Base-by-base conservation (phyloP, 306 rosid species). In the Parietaria judaica region DNA sequence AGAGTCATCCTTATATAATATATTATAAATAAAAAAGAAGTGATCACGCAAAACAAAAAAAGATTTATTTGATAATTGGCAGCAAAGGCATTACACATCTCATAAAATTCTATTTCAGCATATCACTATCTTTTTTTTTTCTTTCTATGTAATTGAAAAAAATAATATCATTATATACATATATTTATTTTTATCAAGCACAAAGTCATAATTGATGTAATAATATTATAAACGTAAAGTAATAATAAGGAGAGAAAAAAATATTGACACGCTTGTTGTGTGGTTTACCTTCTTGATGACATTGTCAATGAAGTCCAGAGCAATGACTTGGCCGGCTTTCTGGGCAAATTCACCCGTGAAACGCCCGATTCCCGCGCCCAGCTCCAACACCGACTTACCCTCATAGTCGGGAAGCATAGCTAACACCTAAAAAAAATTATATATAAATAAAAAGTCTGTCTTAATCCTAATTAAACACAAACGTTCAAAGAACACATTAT, bases 291-390 rank as follows among this genome's bases (percentile, higher is more conserved):
- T 88, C 78, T 84, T 88, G 44, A 92, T 82, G 62, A 89, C 96
- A 71, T 78, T 80, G 8, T 92, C 87, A 64, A 92, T 92, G 80
- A 92, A 92, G 76, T 92, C 99, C 56, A 92, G 61, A 43, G 96
- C 95, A 69, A 88, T 58, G 71, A 92, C 71, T 59, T 88, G 96
- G 73, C 81, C 90, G 56, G 96, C 90, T 61, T 82, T 86, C 61
- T 72, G 77, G 52, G 96, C 96, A 65, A 92, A 68, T 65, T 86
- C 95, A 34, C 94, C 87, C 2, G 96, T 92, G 70, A 92, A 92
- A 51, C 99, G 86, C 60, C 99, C 99, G 31, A 92, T 92, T 56
- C 99, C 99, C 0, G 99, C 99, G 74, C 99, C 99, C 36, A 92
- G 84, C 75, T 92, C 96, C 53, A 92, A 2, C 35, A 92, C 84